Evolutionary conservation across 345 rosid genomes (phyloP).

Genomic region (Bruguiera sexangula): DNA sequence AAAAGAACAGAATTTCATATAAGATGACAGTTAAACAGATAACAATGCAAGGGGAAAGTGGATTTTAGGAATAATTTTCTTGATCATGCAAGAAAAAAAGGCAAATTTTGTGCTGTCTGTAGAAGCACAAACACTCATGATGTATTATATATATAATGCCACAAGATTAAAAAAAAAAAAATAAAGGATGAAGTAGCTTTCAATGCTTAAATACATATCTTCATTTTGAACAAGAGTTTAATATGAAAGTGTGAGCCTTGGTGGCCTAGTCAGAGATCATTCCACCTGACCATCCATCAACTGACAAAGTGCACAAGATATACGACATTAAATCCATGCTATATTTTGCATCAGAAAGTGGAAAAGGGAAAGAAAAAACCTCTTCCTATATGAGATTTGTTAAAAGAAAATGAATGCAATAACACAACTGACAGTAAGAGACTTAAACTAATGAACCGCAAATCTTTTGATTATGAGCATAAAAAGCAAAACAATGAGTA

Average conservation of each 20-base stretch:
- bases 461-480: not conserved
- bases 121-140: no score
- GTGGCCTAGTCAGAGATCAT: not conserved
- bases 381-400: no score
- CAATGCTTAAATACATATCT: no score
- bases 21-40: constrained; percentile 3
- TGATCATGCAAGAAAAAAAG: not conserved
- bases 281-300: not conserved
- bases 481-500: not conserved
- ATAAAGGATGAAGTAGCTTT: no score
- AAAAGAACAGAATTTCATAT: not conserved
- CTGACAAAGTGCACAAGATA: not conserved
- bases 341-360: not conserved
- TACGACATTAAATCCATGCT: not conserved
- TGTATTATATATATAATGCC: no score
- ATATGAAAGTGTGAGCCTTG: not conserved
- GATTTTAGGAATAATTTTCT: not conserved
- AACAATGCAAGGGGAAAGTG: constrained; percentile 2
- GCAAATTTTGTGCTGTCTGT: no score
- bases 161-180: no score
- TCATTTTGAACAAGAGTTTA: no score
- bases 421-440: not conserved
- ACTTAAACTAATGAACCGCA: not conserved
- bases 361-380: not conserved
- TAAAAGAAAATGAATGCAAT: not conserved